Evolutionary conservation across 257 asterid species (phyloP).

Genomic region (Paulownia fortunei): DNA sequence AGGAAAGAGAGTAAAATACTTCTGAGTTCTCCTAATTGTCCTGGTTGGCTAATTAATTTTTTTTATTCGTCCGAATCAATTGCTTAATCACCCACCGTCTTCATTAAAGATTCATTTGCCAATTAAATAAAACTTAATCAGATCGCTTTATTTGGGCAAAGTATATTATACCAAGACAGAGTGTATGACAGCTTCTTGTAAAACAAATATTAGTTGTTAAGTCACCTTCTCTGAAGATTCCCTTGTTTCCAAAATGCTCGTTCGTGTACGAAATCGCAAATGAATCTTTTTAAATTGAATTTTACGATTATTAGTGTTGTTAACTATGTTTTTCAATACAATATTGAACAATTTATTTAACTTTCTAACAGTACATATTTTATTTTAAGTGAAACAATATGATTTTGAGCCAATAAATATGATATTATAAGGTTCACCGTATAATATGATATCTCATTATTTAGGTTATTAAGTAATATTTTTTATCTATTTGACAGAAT

Average conservation of each 20-base stretch:
- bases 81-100: conserved; percentile 24
- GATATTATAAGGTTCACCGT: too few relatives aligned
- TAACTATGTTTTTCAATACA: too few relatives aligned
- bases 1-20: background rate
- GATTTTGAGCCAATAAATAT: too few relatives aligned
- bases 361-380: too few relatives aligned
- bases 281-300: background rate
- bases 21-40: too few relatives aligned
- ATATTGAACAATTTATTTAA: too few relatives aligned
- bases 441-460: too few relatives aligned
- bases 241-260: background rate
- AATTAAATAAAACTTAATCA: background rate
- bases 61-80: background rate
- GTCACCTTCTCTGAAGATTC: background rate
- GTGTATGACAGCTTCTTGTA: conserved; percentile 13
- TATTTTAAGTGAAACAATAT: too few relatives aligned
- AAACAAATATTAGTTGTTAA: conserved; percentile 9
- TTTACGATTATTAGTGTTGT: too few relatives aligned
- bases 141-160: background rate
- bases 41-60: background rate
- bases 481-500: too few relatives aligned
- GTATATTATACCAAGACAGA: conserved; percentile 3
- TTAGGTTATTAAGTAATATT: too few relatives aligned
- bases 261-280: background rate
- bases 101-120: background rate